phyloP scores from a whole-genome alignment of 306 rosid species.

The Psophocarpus tetragonolobus region DNA sequence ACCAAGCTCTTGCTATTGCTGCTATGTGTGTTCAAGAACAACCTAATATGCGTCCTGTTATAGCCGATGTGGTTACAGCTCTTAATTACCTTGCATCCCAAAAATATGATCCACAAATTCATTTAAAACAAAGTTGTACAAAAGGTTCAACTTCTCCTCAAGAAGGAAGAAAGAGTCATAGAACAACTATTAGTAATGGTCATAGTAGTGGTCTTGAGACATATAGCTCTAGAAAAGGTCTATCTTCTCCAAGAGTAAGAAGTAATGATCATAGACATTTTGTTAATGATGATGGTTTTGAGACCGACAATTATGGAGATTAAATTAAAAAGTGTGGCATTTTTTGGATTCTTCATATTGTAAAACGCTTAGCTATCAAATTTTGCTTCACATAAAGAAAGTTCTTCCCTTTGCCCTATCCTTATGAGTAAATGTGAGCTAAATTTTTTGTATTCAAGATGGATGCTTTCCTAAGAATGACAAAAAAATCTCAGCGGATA shows the following conservation, averaged over 20 bases:
- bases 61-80: constrained; percentile 83
- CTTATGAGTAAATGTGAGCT: constrained; percentile 33
- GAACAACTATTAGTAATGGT: background rate
- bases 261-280: constrained; percentile 18
- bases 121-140: constrained; percentile 28
- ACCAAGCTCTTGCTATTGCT: constrained; percentile 92
- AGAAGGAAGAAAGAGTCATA: constrained; percentile 19
- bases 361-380: constrained; percentile 66
- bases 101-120: constrained; percentile 53
- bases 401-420: constrained; percentile 8
- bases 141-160: constrained; percentile 44
- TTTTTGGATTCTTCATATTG: constrained; percentile 42
- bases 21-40: constrained; percentile 99
- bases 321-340: constrained; percentile 21
- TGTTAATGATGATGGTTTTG: constrained; percentile 22
- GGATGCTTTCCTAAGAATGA: no score
- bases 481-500: no score
- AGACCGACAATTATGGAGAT: constrained; percentile 34
- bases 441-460: constrained; percentile 10
- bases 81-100: constrained; percentile 79
- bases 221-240: constrained; percentile 41
- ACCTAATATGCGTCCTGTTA: constrained; percentile 79
- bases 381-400: constrained; percentile 50
- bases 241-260: constrained; percentile 37
- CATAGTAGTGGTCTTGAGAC: constrained; percentile 23